A percentile compares a stretch with the other conserved stretches of the same genome.
These are phyloP conservation scores for Suillus sp. DNA, from an alignment of 768 basidiomycete species.

Conservation along the genomic window DNA sequence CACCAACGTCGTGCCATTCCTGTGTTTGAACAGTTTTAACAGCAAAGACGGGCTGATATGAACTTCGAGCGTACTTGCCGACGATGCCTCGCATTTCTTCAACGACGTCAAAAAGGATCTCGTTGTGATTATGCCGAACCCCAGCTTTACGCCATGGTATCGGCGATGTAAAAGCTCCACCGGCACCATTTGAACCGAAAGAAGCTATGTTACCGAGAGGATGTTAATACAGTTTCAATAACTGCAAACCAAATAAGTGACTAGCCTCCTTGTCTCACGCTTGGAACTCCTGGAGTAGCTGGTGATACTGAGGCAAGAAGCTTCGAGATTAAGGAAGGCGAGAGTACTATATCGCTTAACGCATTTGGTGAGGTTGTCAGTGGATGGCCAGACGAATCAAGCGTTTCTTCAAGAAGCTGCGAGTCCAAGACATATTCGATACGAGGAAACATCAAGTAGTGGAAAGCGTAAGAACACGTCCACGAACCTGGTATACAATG, in stretches of 20 bases:
- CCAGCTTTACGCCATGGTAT: constrained; percentile 93
- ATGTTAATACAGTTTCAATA: not conserved
- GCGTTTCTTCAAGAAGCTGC: constrained; percentile 91
- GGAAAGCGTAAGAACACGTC: not conserved
- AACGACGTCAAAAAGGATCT: constrained; percentile 89
- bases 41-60: not conserved
- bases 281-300: constrained; percentile 24
- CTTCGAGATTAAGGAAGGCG: constrained; percentile 84
- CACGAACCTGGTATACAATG: constrained; percentile 84
- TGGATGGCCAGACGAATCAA: constrained; percentile 91
- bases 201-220: constrained; percentile 21
- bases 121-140: constrained; percentile 82
- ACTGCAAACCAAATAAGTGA: not conserved
- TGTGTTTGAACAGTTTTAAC: constrained; percentile 29
- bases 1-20: constrained; percentile 66
- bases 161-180: constrained; percentile 75
- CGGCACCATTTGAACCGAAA: constrained; percentile 38
- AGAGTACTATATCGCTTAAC: constrained; percentile 90
- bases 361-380: constrained; percentile 89
- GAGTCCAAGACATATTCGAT: not conserved
- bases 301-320: constrained; percentile 45
- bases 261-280: constrained; percentile 33
- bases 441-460: not conserved
- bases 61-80: constrained; percentile 28
- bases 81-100: constrained; percentile 69